Base-by-base conservation (phyloP, 2,329 filamentous ascomycete genomes). In the Aspergillus sp. region DNA sequence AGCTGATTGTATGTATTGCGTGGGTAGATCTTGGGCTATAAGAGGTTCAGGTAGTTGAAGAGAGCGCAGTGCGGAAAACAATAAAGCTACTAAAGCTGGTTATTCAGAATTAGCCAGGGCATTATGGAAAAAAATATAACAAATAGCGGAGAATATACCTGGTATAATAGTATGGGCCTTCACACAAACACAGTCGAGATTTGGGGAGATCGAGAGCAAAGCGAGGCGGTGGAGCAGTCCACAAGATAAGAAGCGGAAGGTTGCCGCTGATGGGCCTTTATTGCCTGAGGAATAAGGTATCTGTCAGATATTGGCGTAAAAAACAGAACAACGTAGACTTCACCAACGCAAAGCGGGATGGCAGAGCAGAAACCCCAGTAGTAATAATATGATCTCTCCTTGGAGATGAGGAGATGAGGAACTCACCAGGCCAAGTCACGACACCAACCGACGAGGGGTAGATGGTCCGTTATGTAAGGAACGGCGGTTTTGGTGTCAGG, bases 391-490 rank as follows among this genome's bases (percentile, higher is more conserved):
- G 3, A n/a, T 6, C 5, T 30, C 15, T 15, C 11, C 9, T 11
- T 30, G 27, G 19, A 24, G 27, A 30, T 50, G 30, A 44, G 19
- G 15, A 52, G 48, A 57, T 22, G 41, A 47, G 15, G 33, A 44
- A 37, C 55, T 57, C 55, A 58, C 50, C 50, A 58, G 56, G 45
- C 9, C 45, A 34, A 46, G 50, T 58, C 50, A 58, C 45, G 45
- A 49, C 56, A 40, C 44, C 56, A 50, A 50, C 37, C 42, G 30
- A 47, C 41, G 56, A 58, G 56, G 56, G 56, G 56, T 50, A 58
- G 45, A 39, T 50, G 56, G 22, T 27, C 20, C 24, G 50, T 58
- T 58, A 58, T 58, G 56, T 58, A 58, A 58, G 55, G 42, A 22
- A 11, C 37, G 19, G 45, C 42, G 33, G 24, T 41, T 45, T 17